Evolutionary conservation across 768 basidiomycete genomes (phyloP), one percentile per base, ranked within the genome.

Genomic region (Termitomyces sp.): DNA sequence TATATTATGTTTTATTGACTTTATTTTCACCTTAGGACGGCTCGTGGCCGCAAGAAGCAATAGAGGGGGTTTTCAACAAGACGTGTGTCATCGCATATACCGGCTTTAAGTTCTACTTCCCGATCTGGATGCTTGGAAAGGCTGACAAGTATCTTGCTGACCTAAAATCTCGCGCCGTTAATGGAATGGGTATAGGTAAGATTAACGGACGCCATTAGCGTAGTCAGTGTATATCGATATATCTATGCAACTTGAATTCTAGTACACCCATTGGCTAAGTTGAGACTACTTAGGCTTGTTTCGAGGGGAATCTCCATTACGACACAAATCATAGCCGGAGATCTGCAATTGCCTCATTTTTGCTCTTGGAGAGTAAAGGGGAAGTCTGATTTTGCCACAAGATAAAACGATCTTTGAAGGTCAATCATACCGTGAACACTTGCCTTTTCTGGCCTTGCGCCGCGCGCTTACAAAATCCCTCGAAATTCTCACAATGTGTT

Each of bases 61-160:
- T 95, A 44, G 94, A 95, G 65, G 93, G 94, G 8, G 83, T 94
- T 22, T 93, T 93, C 71, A 95, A 94, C 76, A 93, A 93, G 68
- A 91, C 84, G 24, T 91, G 89, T 64, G 86, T 90, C 30, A 93
- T 91, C 53, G 82, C 88, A 2, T 93, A 93, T 60, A 87, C 93
- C 2, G 93, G 93, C 73, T 98, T 97, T 85, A 95, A 97, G 71
- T 94, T 95, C 71, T 86, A 92, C 26, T 98, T 96, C 74, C 89
- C 92, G 0, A 93, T 97, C 48, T 96, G 95, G 95, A 94, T 94
- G 85, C 79, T 98, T 30, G 95, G 95, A 16, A 87, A 84, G 65
- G 94, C 93, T 10, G 82, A 93, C 64, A 74, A 74, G 57, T 96
- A 96, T 68, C 72, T 98, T 48, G 70, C 77, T 48, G 78, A 83